Base-by-base conservation (phyloP, 2,329 filamentous ascomycete genomes). In the Fusarium siculi region DNA sequence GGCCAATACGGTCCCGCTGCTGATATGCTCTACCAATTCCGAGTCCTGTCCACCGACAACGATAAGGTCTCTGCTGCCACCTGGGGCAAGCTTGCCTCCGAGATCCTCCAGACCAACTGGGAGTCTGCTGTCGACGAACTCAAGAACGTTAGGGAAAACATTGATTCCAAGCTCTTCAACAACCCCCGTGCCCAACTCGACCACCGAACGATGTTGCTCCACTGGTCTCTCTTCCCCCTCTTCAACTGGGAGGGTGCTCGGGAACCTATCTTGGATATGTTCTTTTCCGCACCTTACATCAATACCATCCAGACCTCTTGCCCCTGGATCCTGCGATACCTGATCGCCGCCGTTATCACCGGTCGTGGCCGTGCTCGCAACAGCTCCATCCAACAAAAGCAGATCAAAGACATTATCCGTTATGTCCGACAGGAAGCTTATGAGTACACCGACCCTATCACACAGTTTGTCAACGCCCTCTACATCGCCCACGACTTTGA, bases 261-360 rank as follows among this genome's bases (percentile, higher is more conserved):
- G 80, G 96, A 99, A 81, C 90, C 91, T 77, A 90, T 99, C 78
- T 94, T 96, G 80, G 96, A 99, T 79, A 91, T 98, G 82, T 96
- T 98, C 89, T 98, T 99, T 90, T 97, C 93, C 74, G 93, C 95
- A 74, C 90, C 94, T 78, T 99, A 94, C 89, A 99, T 99, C 91
- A 99, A 98, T 90, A 98, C 96, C 79, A 98, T 99, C 83, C 96
- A 99, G 89, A 98, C 96, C 67, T 93, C 92, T 79, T 98, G 95
- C 88, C 96, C 96, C 11, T 99, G 96, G 96, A 91, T 97, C 74
- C 89, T 99, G 79, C 92, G 96, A 77, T 99, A 99, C 85, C 89
- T 99, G 66, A 92, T 95, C 68, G 95, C 95, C 55, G 93, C 96
- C 76, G 96, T 99, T 79, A 97, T 99, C 83, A 97, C 95, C 72